Evolutionary conservation across 768 basidiomycete species (phyloP), one percentile per base, ranked within the genome.

Genomic region (Lentinula lateritia): DNA sequence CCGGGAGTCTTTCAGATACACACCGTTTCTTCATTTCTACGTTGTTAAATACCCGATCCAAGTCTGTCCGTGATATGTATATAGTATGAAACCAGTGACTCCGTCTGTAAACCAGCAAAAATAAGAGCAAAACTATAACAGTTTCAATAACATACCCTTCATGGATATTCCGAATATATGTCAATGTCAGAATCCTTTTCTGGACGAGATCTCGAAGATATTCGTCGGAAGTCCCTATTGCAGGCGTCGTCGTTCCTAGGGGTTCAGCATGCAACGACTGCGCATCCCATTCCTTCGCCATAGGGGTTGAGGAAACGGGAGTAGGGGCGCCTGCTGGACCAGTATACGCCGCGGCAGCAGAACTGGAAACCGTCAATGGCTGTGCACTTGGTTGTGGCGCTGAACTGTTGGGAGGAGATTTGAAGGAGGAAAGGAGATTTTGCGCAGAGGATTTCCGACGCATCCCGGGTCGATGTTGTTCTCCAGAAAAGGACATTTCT

Each of bases 51-150:
- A 83, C 83, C 54, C 79, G 83, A 61, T 91, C 88, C 3, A 95
- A 83, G 58, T 93, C 93, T 16, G 76, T 67, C 52, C 83, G 83
- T 59, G 88, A 86, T 67, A 95, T 83, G 68, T 90, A 80, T 66
- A 95, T 86, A 12, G 93, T 95, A 70, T 93, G 90, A 68, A 92
- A 92, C 92, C 92, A 93, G 69, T 92, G 88, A 64, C 86, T 87
- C 59, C 85, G 86, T 58, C 92, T 93, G 69, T 36, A 8, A 43
- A 42, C 18, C 38, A 66, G 56, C 12, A 58, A 50, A 7, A 39
- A 61, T 18, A 38, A 38, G 23, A 7, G 46, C 43, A 34, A 45
- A 64, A 55, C 12, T 52, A 53, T 50, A 56, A 58, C 50, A 7
- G 43, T 15, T 59, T 34, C 50, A 57, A 20, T 50, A 54, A 80